Base-by-base conservation (phyloP, 2,329 filamentous ascomycete genomes). In the Didymella pomorum region DNA sequence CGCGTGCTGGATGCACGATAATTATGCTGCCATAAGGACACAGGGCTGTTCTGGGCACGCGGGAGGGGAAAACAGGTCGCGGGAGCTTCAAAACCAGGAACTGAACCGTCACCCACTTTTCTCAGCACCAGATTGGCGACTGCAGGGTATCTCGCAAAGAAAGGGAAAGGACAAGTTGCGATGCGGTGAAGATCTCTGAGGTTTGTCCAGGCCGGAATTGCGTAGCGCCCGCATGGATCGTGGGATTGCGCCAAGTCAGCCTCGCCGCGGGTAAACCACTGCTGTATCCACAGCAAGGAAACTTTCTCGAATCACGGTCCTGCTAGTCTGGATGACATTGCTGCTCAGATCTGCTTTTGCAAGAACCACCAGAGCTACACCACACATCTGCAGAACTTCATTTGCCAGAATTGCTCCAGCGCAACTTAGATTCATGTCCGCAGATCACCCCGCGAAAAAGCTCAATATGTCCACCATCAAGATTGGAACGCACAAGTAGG, bases 401-500 rank as follows among this genome's bases (percentile, higher is more conserved):
- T 21, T 44, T 21, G 41, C 42, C 14, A 28, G 9, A 12, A 29
- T 37, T 31, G n/a, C 21, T 33, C 26, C 14, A 25, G 35, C 31
- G 21, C 56, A 47, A 20, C 16, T 16, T 56, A 43, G 42, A 42
- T 46, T 25, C 42, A 76, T 76, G 73, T 63, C 72, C 43, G 64
- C 69, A 44, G 73, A 76, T 62, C 73, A 74, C 67, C 75, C 75
- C 68, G 85, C 88, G 63, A 98, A 98, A 81, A 89, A 91, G 78
- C 81, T 96, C 77, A 97, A 96, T 85, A 91, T 89, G 69, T 83
- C 86, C 62, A 65, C 61, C 81, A 62, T 78, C 78, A 80, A 87
- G 68, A 96, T 97, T 76, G 95, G 93, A 74, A 99, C 95, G 28
- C 95, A 99, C 86, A 97, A 90, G 83, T 84, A 78, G 52, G 66